Conservation (phyloP, 257 asterid species). For the Solanum chaucha region DNA sequence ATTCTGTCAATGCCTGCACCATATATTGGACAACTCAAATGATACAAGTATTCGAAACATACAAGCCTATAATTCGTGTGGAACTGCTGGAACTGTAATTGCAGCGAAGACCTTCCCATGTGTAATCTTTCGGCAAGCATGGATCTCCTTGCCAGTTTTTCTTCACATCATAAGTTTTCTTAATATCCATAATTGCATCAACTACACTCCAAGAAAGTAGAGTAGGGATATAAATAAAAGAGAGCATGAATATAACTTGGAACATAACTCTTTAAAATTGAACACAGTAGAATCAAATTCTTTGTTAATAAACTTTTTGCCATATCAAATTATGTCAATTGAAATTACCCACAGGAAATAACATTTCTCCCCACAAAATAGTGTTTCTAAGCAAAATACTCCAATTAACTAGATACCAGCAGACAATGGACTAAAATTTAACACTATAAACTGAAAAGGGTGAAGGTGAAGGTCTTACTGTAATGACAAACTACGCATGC, state of each 20-base stretch:
- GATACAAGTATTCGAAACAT: neutral
- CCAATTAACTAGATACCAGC: neutral
- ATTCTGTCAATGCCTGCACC: neutral
- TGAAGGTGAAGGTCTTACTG: neutral
- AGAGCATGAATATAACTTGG: neutral
- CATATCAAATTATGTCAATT: neutral
- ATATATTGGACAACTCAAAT: neutral
- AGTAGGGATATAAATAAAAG: neutral
- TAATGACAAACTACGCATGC: neutral
- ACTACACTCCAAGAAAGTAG: slow-evolving; percentile 2
- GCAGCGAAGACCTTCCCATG: slow-evolving; percentile 39
- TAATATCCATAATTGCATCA: slow-evolving; percentile 12
- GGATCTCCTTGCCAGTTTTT: slow-evolving; percentile 42
- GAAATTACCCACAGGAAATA: neutral
- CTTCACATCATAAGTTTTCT: slow-evolving; percentile 13
- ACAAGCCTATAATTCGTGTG: slow-evolving; percentile 24
- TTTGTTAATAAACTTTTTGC: neutral
- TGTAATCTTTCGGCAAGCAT: slow-evolving; percentile 11
- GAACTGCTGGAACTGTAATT: neutral
- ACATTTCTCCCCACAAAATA: neutral
- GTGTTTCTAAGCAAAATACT: neutral
- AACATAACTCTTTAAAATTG: neutral
- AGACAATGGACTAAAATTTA: neutral
- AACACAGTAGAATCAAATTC: neutral
- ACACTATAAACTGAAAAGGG: neutral